Conservation (phyloP, 1,139 yeast species). For the Torulaspora pretoriensis region DNA sequence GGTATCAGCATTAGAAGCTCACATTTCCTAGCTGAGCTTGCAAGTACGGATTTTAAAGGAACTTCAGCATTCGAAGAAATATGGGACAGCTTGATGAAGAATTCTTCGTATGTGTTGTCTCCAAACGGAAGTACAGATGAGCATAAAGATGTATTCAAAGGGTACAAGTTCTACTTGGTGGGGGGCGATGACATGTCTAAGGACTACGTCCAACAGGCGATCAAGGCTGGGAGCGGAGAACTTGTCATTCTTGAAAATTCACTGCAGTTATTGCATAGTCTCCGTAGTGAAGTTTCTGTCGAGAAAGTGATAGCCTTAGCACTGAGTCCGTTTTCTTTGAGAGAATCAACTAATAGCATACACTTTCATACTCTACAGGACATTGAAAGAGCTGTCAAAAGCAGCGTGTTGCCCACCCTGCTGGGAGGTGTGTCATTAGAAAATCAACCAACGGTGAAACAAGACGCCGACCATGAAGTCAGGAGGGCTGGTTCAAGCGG, state of each 20-base stretch:
- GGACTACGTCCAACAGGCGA: neutral
- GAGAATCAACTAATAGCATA: neutral
- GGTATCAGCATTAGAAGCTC: conserved; percentile 14
- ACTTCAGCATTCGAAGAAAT: conserved; percentile 14
- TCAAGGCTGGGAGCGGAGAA: conserved; percentile 10
- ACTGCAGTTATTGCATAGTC: neutral
- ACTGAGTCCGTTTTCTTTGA: neutral
- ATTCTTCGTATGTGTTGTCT: neutral
- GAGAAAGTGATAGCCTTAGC: conserved; percentile 1
- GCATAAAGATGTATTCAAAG: neutral
- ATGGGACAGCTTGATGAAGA: conserved; percentile 8
- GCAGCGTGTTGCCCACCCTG: too few species aligned
- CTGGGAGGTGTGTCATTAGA: too few species aligned
- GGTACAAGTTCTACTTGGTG: conserved; percentile 5
- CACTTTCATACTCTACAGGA: conserved; percentile 14
- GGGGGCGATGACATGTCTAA: neutral
- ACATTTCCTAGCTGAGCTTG: conserved; percentile 12
- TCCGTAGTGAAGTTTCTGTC: neutral
- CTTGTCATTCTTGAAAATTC: neutral
- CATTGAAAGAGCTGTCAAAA: neutral
- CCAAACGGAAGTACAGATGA: neutral
- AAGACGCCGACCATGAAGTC: neutral
- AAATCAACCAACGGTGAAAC: too few species aligned
- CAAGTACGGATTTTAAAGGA: conserved; percentile 1
- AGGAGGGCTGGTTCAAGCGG: neutral